Conservation (phyloP, 2,329 filamentous ascomycete species). For the Chaetomiaceae sp. region DNA sequence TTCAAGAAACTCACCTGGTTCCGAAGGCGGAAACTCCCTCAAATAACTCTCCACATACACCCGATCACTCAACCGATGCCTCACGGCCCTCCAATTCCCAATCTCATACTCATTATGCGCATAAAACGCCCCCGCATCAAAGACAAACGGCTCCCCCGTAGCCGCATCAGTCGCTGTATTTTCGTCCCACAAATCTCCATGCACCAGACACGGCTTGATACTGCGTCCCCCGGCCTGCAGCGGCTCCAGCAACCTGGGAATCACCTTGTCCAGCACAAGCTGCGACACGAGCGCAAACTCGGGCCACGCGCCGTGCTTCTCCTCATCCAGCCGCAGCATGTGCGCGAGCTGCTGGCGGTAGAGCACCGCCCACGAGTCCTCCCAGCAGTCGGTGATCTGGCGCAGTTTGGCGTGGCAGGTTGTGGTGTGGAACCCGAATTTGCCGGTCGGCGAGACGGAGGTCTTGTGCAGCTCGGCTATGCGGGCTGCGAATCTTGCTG, state of each 20-base stretch:
- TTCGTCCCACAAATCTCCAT: slow-evolving; percentile 32
- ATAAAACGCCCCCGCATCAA: slow-evolving; percentile 30
- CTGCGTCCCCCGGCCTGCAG: slow-evolving; percentile 27
- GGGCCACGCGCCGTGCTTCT: slow-evolving; percentile 11
- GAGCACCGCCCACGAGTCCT: slow-evolving; percentile 14
- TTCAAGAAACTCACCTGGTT: slow-evolving; percentile 21
- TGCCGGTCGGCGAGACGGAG: slow-evolving; percentile 26
- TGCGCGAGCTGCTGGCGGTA: slow-evolving; percentile 9
- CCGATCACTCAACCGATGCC: slow-evolving; percentile 21
- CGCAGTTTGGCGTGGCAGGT: slow-evolving; percentile 26
- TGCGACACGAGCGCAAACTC: slow-evolving; percentile 10
- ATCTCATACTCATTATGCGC: slow-evolving; percentile 28
- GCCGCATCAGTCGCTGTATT: slow-evolving; percentile 27
- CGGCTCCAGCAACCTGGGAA: slow-evolving; percentile 27
- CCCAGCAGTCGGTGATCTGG: slow-evolving; percentile 21
- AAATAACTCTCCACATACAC: slow-evolving; percentile 21
- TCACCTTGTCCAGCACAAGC: slow-evolving; percentile 22
- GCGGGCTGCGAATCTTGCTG: slow-evolving; percentile 1
- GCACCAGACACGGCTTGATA: slow-evolving; percentile 29
- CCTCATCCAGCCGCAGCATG: slow-evolving; percentile 4
- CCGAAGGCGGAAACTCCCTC: slow-evolving; percentile 13
- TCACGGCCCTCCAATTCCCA: slow-evolving; percentile 25
- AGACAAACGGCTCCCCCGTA: slow-evolving; percentile 28
- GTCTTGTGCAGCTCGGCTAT: slow-evolving; percentile 14
- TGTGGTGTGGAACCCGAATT: slow-evolving; percentile 33